Evolutionary conservation across 192 early-diverging fungal species (phyloP).

Genomic region (Gaertneriomyces semiglobifer): DNA sequence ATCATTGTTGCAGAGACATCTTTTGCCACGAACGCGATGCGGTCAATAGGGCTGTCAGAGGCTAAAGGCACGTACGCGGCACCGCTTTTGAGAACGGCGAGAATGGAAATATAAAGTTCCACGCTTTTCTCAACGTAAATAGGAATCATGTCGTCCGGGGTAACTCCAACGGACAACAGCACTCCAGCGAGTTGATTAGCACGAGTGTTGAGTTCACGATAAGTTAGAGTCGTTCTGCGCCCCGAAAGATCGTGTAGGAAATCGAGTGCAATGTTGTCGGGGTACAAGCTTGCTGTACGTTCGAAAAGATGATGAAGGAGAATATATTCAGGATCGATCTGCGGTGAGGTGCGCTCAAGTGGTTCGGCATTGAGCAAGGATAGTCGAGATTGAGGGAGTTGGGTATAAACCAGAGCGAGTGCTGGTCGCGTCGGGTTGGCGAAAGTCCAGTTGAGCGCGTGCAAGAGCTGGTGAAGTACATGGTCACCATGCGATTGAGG

Average conservation of each 20-base stretch:
- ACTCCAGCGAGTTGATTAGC: slow-evolving; percentile 24
- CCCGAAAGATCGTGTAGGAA: not conserved
- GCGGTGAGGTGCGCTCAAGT: not conserved
- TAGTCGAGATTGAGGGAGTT: not conserved
- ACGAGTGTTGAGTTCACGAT: slow-evolving; percentile 20
- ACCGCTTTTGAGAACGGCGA: slow-evolving; percentile 37
- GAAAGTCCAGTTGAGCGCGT: not conserved
- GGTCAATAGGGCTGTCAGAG: slow-evolving; percentile 13
- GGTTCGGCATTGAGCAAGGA: slow-evolving; percentile 2
- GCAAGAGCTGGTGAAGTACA: not conserved
- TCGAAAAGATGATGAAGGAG: slow-evolving; percentile 3
- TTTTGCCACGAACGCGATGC: slow-evolving; percentile 3
- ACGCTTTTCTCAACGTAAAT: slow-evolving; percentile 13
- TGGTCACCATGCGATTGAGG: not conserved
- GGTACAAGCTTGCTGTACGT: not conserved
- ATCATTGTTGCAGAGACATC: slow-evolving; percentile 12
- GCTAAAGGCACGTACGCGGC: slow-evolving; percentile 38
- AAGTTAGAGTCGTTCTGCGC: slow-evolving; percentile 16
- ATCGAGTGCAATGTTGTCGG: not conserved
- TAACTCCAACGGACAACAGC: slow-evolving; percentile 22
- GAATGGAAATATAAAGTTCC: slow-evolving; percentile 16
- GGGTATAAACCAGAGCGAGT: not conserved
- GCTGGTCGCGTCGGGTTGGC: slow-evolving; percentile 1
- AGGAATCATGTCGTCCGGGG: slow-evolving; percentile 18
- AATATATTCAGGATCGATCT: not conserved